phyloP scores from a whole-genome alignment of 768 basidiomycete species.

The Kwoniella mangroviensis region DNA sequence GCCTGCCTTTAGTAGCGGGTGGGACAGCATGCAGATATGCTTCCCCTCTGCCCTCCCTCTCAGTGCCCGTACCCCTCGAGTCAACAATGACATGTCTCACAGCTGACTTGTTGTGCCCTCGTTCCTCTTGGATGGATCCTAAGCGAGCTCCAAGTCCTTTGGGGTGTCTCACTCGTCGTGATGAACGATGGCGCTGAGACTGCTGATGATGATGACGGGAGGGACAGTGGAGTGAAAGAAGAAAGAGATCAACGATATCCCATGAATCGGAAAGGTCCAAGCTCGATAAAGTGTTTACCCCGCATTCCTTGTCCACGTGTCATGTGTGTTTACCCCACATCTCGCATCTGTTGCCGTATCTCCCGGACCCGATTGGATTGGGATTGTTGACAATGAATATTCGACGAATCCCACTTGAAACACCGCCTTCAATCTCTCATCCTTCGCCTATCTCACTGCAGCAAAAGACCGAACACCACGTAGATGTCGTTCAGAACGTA shows the following conservation, averaged over 20 bases:
- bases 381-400: neutral
- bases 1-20: no score
- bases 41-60: neutral
- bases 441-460: no score
- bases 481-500: constrained; percentile 41
- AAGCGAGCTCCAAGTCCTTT: neutral
- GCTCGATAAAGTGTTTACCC: constrained; percentile 1
- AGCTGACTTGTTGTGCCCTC: neutral
- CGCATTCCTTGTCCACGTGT: constrained; percentile 13
- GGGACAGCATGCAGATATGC: no score
- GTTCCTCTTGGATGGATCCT: neutral
- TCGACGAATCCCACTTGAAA: neutral
- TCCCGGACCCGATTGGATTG: no score
- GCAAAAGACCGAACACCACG: neutral
- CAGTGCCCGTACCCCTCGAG: neutral
- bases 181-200: neutral
- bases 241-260: neutral
- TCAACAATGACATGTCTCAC: neutral
- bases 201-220: neutral
- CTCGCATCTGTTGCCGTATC: neutral
- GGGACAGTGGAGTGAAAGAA: neutral
- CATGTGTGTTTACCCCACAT: constrained; percentile 9
- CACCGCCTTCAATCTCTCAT: no score
- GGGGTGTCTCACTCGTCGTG: neutral
- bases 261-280: neutral